Conservation (phyloP, 176 grass and related monocot species). For the Avena insularis region DNA sequence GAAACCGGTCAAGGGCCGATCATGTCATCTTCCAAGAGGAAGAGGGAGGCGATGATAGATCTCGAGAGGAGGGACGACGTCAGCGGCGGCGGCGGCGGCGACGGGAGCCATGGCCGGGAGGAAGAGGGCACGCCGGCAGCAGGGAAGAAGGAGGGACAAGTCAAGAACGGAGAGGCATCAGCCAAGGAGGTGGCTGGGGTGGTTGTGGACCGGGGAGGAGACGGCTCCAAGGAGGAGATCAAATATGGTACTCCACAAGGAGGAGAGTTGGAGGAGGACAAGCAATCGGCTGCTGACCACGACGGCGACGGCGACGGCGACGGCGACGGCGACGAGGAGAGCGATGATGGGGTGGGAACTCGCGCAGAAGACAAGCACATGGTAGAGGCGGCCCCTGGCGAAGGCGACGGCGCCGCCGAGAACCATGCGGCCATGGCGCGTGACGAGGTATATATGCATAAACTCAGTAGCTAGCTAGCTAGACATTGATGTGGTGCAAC, state of each 20-base stretch:
- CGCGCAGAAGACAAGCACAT: constrained; percentile 40
- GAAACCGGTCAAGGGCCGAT: constrained; percentile 43
- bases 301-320: constrained; percentile 2
- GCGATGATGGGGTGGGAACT: constrained; percentile 42
- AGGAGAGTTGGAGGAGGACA: constrained; percentile 40
- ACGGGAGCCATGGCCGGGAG: background rate
- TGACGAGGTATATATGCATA: constrained; percentile 47
- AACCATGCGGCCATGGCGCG: constrained; percentile 36
- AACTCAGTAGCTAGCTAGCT: background rate
- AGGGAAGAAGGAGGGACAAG: constrained; percentile 37
- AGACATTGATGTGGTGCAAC: background rate
- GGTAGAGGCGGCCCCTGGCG: background rate
- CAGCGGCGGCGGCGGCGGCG: background rate
- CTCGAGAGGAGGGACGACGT: constrained; percentile 55
- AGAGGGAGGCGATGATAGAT: constrained; percentile 68
- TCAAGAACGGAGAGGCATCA: constrained; percentile 32
- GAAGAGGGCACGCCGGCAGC: background rate
- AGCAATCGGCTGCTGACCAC: constrained; percentile 35
- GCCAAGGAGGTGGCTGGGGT: constrained; percentile 46
- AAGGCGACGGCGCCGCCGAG: background rate
- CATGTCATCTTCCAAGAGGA: constrained; percentile 80
- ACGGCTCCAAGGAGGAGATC: constrained; percentile 46
- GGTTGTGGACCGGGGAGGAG: constrained; percentile 52
- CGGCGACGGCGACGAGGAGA: constrained; percentile 24
- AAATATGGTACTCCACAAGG: constrained; percentile 51